Evolutionary conservation across 208 protist species (phyloP), one percentile per base, ranked within the genome.

Genomic region (Trypanosoma scelopori): DNA sequence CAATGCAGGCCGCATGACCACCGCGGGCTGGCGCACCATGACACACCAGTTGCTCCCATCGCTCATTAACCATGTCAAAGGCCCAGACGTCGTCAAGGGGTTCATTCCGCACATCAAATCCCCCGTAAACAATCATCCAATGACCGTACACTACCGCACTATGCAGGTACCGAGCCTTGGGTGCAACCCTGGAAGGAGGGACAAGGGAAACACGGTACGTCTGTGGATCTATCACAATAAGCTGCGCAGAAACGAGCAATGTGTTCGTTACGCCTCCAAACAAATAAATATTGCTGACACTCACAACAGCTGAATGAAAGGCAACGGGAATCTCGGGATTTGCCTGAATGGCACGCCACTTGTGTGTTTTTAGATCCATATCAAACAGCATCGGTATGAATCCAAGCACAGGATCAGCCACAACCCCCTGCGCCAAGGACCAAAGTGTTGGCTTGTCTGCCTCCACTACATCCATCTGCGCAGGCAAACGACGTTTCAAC

Each of bases 91-190:
- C 89, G 51, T 59, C 47, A 50, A 79, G 61, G 32, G 75, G 59
- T 62, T 87, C 76, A 59, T 95, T 95, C 32, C 82, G 76, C 4
- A 56, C 64, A 68, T 92, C 71, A 71, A 86, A 88, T 47, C 89
- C 89, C 42, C 89, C 89, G 62, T 82, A 91, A 25, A 95, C 64
- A 43, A 95, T 77, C 78, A 95, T 91, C 70, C 84, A 95, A 18
- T 79, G 74, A 16, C 86, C 86, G 69, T 89, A 87, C 11, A 85
- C 76, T 47, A 92, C 85, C 9, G 86, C 84, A 37, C 66, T 81
- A 70, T 95, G 89, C 37, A 95, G 60, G 71, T 83, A 93, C 20
- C 89, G 82, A 23, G 76, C 55, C 39, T 66, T 57, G 25, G 76
- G 76, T 42, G 63, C 23, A 41, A 25, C 18, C 11, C 15, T 43